Base-by-base conservation (phyloP, 2,329 filamentous ascomycete genomes). In the Neocatenulostroma microsporum region DNA sequence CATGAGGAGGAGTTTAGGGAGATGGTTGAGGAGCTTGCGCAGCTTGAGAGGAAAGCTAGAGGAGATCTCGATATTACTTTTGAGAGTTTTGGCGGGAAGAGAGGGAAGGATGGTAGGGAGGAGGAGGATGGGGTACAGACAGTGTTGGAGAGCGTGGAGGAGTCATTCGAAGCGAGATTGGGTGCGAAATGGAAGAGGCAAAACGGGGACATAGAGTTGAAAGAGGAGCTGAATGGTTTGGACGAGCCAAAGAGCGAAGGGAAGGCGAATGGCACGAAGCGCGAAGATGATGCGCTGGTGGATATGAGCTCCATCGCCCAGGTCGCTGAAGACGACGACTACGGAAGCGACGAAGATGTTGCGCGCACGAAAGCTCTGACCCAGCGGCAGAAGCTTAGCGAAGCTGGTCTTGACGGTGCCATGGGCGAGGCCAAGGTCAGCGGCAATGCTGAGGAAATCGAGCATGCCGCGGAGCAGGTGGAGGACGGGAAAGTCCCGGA, bases 1-100 rank as follows among this genome's bases (percentile, higher is more conserved):
- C 88, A 95, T 48, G 89, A 96, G 57, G 79, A 85, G 30, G 88
- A 94, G 53, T 89, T 82, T 53, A 69, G 76, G 21, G 67, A 78
- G 28, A 71, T 82, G 48, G 66, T 94, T 2, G 61, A 67, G 20
- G 64, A 73, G 18, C 67, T 93, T 17, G 74, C 84, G 7, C 56
- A 63, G 1, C 69, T 80, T 17, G 87, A 95, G 56, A 72, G 67
- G 41, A 61, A 61, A 4, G 66, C 70, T 24, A 42, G 54, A 37
- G 62, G 61, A 18, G 65, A 58, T 12, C 52, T 58, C 5, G 56
- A 66, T 8, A 44, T 74, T 10, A 69, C 65, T 1, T 88, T 89
- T 49, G 75, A 82, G 19, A 72, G 63, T 1, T 91, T 88, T 57
- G 66, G 83, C 5, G 66, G 70, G 21, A 61, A 64, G 2, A 52